These are phyloP conservation scores for Plenodomus biglobosus DNA, from an alignment of 2,329 filamentous ascomycete species.

Conservation along the genomic window DNA sequence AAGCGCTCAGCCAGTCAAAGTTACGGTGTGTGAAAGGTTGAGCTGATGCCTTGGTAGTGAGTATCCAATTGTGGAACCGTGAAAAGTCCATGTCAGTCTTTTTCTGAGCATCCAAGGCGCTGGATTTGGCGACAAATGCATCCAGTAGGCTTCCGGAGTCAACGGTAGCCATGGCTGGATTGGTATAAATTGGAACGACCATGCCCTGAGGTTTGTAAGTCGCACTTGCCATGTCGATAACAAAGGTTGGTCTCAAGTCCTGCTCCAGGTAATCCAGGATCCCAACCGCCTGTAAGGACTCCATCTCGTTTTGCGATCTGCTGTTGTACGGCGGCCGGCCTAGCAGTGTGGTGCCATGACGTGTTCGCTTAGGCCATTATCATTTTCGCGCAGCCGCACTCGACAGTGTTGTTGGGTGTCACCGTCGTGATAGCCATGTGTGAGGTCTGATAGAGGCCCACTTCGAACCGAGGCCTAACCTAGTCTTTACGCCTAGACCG, in stretches of 20 bases:
- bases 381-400: neutral
- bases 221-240: neutral
- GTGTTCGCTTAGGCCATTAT: neutral
- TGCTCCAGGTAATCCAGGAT: conserved; percentile 16
- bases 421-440: neutral
- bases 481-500: neutral
- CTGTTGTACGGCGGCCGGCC: neutral
- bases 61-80: neutral
- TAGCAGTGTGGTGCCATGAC: neutral
- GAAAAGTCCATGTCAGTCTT: neutral
- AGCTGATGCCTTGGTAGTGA: neutral
- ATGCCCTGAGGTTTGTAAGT: neutral
- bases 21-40: neutral
- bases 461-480: neutral
- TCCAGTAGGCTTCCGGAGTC: neutral
- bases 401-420: neutral
- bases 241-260: conserved; percentile 13
- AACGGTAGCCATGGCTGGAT: neutral
- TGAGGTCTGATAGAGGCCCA: neutral
- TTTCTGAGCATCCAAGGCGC: neutral
- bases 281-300: neutral
- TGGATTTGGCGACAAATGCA: neutral
- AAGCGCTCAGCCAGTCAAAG: neutral
- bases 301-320: neutral
- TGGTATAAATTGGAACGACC: conserved; percentile 5